Evolutionary conservation across 2,329 filamentous ascomycete genomes (phyloP).

Genomic region (Atkinsonella hypoxylon): DNA sequence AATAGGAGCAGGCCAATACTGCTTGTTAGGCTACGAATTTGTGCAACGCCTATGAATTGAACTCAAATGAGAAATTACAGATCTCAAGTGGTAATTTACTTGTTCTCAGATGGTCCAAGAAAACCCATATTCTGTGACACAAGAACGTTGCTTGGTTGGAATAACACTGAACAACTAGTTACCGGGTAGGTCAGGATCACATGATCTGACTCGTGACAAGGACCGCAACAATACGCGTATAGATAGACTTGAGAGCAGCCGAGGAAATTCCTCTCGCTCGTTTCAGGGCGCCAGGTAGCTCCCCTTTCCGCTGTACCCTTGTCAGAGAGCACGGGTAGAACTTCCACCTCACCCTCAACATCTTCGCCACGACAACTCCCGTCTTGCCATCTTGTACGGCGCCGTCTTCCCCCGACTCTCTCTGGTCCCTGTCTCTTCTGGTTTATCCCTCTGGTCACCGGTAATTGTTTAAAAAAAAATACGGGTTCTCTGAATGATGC

Average conservation of each 20-base stretch:
- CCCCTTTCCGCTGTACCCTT: slow-evolving; percentile 9
- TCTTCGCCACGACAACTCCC: slow-evolving; percentile 14
- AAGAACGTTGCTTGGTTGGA: no score
- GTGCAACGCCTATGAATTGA: no score
- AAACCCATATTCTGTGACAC: no score
- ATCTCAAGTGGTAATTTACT: no score
- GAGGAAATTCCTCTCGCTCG: no score
- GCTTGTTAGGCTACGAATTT: no score
- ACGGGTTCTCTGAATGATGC: slow-evolving; percentile 24
- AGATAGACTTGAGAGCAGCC: no score
- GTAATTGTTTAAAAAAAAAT: slow-evolving; percentile 16
- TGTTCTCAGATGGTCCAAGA: no score
- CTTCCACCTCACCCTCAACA: slow-evolving; percentile 30
- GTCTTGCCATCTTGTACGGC: slow-evolving; percentile 14
- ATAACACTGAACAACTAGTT: not conserved
- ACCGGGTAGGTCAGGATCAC: not conserved
- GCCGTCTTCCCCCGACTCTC: slow-evolving; percentile 10
- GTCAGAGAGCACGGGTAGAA: slow-evolving; percentile 22
- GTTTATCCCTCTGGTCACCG: slow-evolving; percentile 29
- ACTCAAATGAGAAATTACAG: no score
- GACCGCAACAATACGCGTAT: no score
- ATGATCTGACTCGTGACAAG: not conserved
- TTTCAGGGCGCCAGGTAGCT: not conserved
- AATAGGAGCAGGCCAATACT: no score
- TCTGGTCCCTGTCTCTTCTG: slow-evolving; percentile 25